Percentiles rank a stretch among this genome's conserved stretches.
These are phyloP conservation scores for Globisporangium spiculum DNA, from an alignment of 352 stramenopile species.

Conservation along the genomic window DNA sequence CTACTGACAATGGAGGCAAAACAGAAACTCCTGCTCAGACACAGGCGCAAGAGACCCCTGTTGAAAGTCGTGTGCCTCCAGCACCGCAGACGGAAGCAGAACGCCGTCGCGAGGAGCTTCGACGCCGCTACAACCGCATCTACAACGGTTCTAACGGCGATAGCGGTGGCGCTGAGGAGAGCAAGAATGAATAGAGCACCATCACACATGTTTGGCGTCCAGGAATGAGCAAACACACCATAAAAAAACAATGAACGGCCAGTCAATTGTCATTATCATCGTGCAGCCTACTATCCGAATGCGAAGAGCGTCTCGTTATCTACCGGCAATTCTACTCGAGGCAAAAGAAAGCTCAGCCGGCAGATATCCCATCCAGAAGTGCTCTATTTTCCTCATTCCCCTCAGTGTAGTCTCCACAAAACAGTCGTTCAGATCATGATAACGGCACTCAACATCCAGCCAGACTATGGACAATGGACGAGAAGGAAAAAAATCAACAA, in stretches of 20 bases:
- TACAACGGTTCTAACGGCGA: constrained; percentile 29
- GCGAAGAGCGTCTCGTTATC: neutral
- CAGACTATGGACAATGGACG: no score
- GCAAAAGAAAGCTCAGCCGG: no score
- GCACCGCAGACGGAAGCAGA: constrained; percentile 43
- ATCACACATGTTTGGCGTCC: neutral
- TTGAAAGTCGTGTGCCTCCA: constrained; percentile 37
- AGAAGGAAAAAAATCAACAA: no score
- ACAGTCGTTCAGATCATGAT: no score
- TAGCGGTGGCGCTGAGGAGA: constrained; percentile 23
- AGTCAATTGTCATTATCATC: neutral
- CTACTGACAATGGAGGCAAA: constrained; percentile 10
- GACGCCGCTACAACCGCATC: constrained; percentile 53
- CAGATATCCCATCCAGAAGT: no score
- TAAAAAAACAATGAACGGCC: neutral
- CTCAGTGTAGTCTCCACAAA: no score
- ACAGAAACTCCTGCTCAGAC: constrained; percentile 11
- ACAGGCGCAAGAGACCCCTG: neutral
- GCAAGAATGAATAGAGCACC: constrained; percentile 27
- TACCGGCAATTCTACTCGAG: no score
- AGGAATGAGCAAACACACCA: neutral
- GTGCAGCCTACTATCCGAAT: neutral
- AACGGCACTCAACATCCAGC: no score
- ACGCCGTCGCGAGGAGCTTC: constrained; percentile 49
- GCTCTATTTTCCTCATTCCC: no score